phyloP scores from a whole-genome alignment of 2,329 filamentous ascomycete genomes.

The Sporothrix curviconia region DNA sequence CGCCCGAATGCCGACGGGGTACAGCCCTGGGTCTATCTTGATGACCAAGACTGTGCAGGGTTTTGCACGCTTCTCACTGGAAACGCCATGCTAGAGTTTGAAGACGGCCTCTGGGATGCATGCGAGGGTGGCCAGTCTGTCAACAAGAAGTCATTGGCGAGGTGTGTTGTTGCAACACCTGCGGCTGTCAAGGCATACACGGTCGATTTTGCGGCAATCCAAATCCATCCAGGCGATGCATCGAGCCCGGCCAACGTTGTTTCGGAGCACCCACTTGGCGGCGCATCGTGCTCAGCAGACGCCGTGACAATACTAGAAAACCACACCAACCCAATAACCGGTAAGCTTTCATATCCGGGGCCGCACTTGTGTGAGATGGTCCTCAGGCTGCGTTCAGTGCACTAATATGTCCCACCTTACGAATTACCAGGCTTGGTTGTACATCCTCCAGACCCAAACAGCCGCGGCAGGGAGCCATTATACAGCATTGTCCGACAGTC shows the following conservation, averaged over 20 bases:
- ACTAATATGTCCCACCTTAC: background rate
- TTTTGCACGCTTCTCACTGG: constrained; percentile 45
- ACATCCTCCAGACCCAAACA: constrained; percentile 31
- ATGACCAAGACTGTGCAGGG: constrained; percentile 36
- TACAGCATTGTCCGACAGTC: constrained; percentile 50
- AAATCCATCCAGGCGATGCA: too few relatives aligned
- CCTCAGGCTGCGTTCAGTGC: background rate
- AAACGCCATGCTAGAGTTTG: constrained; percentile 51
- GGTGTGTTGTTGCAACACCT: constrained; percentile 50
- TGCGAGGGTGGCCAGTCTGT: constrained; percentile 21
- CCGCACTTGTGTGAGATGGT: background rate
- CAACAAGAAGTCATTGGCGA: constrained; percentile 28
- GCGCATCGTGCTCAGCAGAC: too few relatives aligned
- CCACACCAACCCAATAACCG: constrained; percentile 41
- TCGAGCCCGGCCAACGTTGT: too few relatives aligned
- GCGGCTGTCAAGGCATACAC: constrained; percentile 45
- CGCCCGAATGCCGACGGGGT: constrained; percentile 24
- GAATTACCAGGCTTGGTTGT: constrained; percentile 34
- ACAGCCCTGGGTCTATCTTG: constrained; percentile 33
- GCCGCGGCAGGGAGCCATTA: constrained; percentile 31
- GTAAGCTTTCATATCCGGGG: constrained; percentile 27
- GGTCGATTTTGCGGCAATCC: constrained; percentile 26
- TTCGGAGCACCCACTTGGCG: too few relatives aligned
- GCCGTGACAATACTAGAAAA: too few relatives aligned
- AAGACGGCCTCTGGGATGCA: constrained; percentile 42